phyloP scores from a whole-genome alignment of 345 rosid species.

The Carallia brachiata region DNA sequence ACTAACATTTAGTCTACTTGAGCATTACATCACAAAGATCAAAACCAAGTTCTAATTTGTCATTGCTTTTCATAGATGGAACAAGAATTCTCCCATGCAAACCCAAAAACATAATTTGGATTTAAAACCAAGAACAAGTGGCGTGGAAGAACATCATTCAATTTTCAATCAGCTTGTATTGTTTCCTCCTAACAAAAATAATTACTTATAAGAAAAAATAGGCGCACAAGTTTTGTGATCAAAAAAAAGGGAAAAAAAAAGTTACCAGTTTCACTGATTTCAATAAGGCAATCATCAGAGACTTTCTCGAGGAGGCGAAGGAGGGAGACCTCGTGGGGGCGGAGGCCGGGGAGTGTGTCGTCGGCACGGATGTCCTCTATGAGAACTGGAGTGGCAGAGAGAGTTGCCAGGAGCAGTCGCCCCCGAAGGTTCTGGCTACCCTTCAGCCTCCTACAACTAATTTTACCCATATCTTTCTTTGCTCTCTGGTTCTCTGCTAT shows the following conservation, averaged over 20 bases:
- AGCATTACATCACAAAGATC: too few species aligned
- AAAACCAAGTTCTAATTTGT: too few species aligned
- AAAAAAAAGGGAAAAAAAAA: not conserved
- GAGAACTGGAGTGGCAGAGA: conserved; percentile 53
- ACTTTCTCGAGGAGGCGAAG: conserved; percentile 70
- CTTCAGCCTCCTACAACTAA: conserved; percentile 55
- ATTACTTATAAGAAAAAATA: not conserved
- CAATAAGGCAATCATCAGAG: conserved; percentile 63
- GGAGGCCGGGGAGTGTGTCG: conserved; percentile 71
- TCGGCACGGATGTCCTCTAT: conserved; percentile 72
- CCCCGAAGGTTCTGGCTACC: conserved; percentile 78
- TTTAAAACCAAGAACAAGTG: too few species aligned
- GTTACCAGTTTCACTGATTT: conserved; percentile 78
- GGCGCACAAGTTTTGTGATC: not conserved
- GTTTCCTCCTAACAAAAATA: too few species aligned
- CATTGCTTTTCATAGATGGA: too few species aligned
- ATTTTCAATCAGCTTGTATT: too few species aligned
- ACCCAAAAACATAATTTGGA: too few species aligned
- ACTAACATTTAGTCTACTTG: too few species aligned
- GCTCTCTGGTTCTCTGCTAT: too few species aligned
- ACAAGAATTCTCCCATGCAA: too few species aligned
- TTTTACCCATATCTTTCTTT: conserved; percentile 49
- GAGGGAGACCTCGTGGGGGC: conserved; percentile 70
- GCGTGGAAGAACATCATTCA: too few species aligned
- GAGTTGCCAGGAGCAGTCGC: conserved; percentile 67